Conservation (phyloP, 176 grass and related monocot species). For the Rhynchospora tenuis region DNA sequence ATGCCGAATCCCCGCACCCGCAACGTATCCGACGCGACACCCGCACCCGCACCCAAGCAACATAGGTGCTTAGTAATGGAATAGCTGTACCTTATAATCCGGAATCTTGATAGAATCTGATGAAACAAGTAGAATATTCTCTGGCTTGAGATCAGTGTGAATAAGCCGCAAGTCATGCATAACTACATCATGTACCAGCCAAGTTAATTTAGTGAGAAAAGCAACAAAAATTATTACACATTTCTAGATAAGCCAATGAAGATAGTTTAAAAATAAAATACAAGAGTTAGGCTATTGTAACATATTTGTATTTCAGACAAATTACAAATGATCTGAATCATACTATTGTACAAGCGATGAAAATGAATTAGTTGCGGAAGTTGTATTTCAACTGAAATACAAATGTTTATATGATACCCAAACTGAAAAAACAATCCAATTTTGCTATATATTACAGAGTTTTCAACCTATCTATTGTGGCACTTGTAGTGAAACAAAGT, state of each 20-base stretch:
- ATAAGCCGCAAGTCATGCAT: constrained; percentile 97
- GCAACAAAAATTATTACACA: not conserved
- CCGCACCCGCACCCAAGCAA: too few species aligned
- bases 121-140: constrained; percentile 97
- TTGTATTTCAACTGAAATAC: too few species aligned
- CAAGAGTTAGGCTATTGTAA: too few species aligned
- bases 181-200: constrained; percentile 34
- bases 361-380: too few species aligned
- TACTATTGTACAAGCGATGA: too few species aligned
- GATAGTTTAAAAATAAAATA: not conserved
- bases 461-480: not conserved
- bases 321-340: too few species aligned
- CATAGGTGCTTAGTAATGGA: not conserved
- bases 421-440: not conserved
- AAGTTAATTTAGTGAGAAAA: constrained; percentile 15
- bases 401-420: too few species aligned
- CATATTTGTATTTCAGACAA: too few species aligned
- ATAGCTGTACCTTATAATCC: constrained; percentile 67
- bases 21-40: too few species aligned
- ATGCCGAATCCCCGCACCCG: too few species aligned
- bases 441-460: not conserved
- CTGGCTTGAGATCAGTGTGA: constrained; percentile 97
- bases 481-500: not conserved
- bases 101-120: constrained; percentile 62
- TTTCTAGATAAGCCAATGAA: not conserved